A percentile compares a stretch with the other conserved stretches of the same genome.
phyloP scores from a whole-genome alignment of 78 protist genomes.

The Pirum gemmata region DNA sequence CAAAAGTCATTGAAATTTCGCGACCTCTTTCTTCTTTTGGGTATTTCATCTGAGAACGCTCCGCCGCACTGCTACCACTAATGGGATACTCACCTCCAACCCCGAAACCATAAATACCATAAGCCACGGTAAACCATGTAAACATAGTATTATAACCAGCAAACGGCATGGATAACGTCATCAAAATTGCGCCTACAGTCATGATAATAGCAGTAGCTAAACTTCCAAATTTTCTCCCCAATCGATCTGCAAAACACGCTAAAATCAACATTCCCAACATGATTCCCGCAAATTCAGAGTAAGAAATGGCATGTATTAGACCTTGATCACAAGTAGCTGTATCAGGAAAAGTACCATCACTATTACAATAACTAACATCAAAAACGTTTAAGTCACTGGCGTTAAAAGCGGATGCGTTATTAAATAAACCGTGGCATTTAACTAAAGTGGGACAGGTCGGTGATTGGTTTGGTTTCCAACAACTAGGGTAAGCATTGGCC shows the following conservation, averaged over 20 bases:
- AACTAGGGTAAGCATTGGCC: constrained; percentile 19
- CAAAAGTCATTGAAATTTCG: constrained; percentile 18
- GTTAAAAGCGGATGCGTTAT: background rate
- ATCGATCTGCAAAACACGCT: background rate
- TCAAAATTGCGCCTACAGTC: constrained; percentile 16
- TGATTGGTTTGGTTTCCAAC: constrained; percentile 18
- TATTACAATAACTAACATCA: constrained; percentile 2
- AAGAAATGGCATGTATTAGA: constrained; percentile 18
- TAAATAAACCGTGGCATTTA: background rate
- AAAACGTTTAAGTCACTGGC: no score
- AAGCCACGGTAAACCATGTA: constrained; percentile 35
- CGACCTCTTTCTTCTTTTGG: background rate
- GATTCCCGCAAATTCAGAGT: constrained; percentile 37
- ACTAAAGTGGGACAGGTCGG: constrained; percentile 13
- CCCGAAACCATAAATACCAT: constrained; percentile 27
- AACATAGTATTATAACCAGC: constrained; percentile 12
- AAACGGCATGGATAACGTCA: constrained; percentile 18
- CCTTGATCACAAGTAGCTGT: constrained; percentile 2
- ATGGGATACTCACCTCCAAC: constrained; percentile 51
- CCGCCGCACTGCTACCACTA: constrained; percentile 31
- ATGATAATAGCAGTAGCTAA: constrained; percentile 8
- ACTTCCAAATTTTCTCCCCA: constrained; percentile 23
- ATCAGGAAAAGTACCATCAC: constrained; percentile 9
- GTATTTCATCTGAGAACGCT: constrained; percentile 9
- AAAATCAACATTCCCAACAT: constrained; percentile 31